These are phyloP conservation scores for Cladophialophora chaetospira DNA, from an alignment of 2,329 filamentous ascomycete genomes.

Conservation along the genomic window DNA sequence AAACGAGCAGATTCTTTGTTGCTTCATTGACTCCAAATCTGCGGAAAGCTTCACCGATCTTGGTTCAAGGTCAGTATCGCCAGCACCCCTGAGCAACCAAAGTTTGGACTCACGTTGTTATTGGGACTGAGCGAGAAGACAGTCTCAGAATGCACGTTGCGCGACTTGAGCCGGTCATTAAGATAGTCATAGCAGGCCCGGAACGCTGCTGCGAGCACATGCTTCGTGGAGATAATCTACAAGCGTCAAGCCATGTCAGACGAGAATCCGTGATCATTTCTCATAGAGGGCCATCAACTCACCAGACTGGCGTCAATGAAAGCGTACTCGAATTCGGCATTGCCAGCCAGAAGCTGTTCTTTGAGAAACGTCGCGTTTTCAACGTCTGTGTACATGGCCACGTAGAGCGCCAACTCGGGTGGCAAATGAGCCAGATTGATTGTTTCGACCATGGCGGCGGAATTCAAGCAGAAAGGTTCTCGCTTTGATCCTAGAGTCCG, in stretches of 20 bases:
- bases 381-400: slow-evolving; percentile 74
- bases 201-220: slow-evolving; percentile 75
- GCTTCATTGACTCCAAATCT: slow-evolving; percentile 76
- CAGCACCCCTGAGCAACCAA: slow-evolving; percentile 16
- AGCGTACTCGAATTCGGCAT: slow-evolving; percentile 86
- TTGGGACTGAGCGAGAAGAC: slow-evolving; percentile 78
- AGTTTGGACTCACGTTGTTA: slow-evolving; percentile 66
- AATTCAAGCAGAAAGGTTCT: no score
- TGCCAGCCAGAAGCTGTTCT: slow-evolving; percentile 80
- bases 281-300: slow-evolving; percentile 35
- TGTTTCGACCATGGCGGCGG: slow-evolving; percentile 58
- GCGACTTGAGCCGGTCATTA: slow-evolving; percentile 67
- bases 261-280: no score
- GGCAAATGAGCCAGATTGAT: slow-evolving; percentile 77
- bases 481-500: no score
- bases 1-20: slow-evolving; percentile 72
- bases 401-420: slow-evolving; percentile 65
- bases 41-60: slow-evolving; percentile 92
- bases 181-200: slow-evolving; percentile 70
- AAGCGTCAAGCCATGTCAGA: no score
- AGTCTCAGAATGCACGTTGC: slow-evolving; percentile 86
- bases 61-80: not conserved
- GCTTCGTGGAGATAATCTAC: slow-evolving; percentile 70
- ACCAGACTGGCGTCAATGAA: slow-evolving; percentile 85
- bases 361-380: slow-evolving; percentile 77